Conservation (phyloP, 2,329 filamentous ascomycete species). For the Amylocarpus encephaloides region DNA sequence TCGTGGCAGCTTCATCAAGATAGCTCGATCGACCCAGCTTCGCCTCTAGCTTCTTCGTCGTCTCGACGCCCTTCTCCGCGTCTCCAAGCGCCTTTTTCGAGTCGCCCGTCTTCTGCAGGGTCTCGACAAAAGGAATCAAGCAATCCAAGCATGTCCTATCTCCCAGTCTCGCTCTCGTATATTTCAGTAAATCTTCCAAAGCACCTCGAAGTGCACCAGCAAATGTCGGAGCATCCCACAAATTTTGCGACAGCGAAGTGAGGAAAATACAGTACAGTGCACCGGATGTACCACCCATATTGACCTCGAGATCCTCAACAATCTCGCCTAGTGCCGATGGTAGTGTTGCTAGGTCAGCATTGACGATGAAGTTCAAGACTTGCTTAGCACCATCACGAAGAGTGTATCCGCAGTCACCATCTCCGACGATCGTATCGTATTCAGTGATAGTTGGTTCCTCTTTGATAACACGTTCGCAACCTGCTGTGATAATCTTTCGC, state of each 20-base stretch:
- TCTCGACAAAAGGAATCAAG: conserved; percentile 30
- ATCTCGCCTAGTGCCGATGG: conserved; percentile 20
- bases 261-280: conserved; percentile 31
- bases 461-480: conserved; percentile 21
- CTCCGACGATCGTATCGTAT: conserved; percentile 38
- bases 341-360: conserved; percentile 14
- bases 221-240: conserved; percentile 12
- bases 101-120: conserved; percentile 34
- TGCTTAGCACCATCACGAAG: conserved; percentile 25
- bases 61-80: conserved; percentile 42
- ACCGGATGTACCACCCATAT: conserved; percentile 32
- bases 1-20: conserved; percentile 42
- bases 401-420: conserved; percentile 31
- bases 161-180: conserved; percentile 27
- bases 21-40: conserved; percentile 49
- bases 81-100: conserved; percentile 40
- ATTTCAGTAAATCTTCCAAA: conserved; percentile 22
- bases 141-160: conserved; percentile 31
- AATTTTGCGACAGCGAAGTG: conserved; percentile 17
- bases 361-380: conserved; percentile 29
- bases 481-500: conserved; percentile 15
- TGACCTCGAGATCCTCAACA: conserved; percentile 26
- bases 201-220: conserved; percentile 18
- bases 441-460: conserved; percentile 47
- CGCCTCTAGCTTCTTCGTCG: conserved; percentile 48